These are phyloP conservation scores for Cladosporium sp. DNA, from an alignment of 2,329 filamentous ascomycete species.

Conservation along the genomic window DNA sequence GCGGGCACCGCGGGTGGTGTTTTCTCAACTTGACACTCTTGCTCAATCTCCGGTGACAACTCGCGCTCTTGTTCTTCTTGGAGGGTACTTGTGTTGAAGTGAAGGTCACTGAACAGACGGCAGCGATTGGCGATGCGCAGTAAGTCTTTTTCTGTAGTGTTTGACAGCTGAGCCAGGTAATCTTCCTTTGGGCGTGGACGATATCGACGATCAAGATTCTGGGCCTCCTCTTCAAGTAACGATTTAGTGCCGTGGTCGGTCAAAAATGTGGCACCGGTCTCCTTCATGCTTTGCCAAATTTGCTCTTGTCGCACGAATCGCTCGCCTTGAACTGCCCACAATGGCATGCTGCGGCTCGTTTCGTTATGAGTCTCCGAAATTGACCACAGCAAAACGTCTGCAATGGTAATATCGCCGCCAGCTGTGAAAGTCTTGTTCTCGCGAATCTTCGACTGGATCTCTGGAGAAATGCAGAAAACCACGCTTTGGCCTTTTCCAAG, in stretches of 20 bases:
- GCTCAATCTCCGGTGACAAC: conserved; percentile 58
- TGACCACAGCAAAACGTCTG: conserved; percentile 56
- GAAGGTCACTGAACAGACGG: conserved; percentile 17
- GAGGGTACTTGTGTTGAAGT: conserved; percentile 34
- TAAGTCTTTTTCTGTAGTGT: conserved; percentile 19
- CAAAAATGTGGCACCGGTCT: conserved; percentile 12
- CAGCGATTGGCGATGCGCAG: conserved; percentile 22
- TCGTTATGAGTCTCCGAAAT: conserved; percentile 55
- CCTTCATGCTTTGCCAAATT: conserved; percentile 30
- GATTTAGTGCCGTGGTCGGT: conserved; percentile 30
- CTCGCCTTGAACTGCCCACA: conserved; percentile 59
- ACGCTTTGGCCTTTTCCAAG: conserved; percentile 64
- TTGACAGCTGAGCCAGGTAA: background rate
- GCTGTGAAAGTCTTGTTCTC: too few relatives aligned
- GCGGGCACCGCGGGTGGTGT: conserved; percentile 39
- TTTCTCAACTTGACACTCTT: conserved; percentile 51
- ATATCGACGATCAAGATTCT: conserved; percentile 51
- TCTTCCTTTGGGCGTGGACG: conserved; percentile 14
- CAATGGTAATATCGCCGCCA: conserved; percentile 40
- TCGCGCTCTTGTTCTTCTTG: conserved; percentile 67
- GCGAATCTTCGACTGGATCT: conserved; percentile 54
- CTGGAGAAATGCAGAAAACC: conserved; percentile 54
- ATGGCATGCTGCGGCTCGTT: conserved; percentile 45
- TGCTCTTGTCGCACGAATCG: conserved; percentile 43
- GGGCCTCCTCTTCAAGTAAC: conserved; percentile 54